Percentiles rank a stretch among this genome's conserved stretches.
Conservation (phyloP, 257 asterid genomes). For the Fraxinus cuspidata region DNA sequence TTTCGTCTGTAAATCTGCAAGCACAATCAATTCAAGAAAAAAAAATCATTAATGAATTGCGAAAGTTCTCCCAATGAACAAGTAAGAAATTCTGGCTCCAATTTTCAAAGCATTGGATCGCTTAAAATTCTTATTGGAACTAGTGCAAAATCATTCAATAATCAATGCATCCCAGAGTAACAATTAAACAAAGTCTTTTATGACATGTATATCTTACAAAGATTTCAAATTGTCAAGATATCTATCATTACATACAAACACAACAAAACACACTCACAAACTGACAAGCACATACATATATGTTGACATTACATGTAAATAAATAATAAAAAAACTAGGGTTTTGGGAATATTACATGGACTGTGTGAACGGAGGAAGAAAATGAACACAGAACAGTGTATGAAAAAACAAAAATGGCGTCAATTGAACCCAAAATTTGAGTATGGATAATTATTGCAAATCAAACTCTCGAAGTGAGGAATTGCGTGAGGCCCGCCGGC, state of each 20-base stretch:
- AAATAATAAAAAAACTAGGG: neutral
- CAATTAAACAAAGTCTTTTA: neutral
- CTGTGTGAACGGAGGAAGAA: neutral
- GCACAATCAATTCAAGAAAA: slow-evolving; percentile 4
- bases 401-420: too few species aligned
- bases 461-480: neutral
- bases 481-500: neutral
- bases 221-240: neutral
- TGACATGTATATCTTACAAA: neutral
- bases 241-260: neutral
- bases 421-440: neutral
- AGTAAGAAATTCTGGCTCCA: neutral
- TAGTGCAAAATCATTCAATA: slow-evolving; percentile 2
- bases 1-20: slow-evolving; percentile 15
- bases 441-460: neutral
- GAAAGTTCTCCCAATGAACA: neutral
- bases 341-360: neutral
- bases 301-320: neutral
- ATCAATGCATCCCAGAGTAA: neutral
- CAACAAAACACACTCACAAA: neutral
- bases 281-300: neutral
- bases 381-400: neutral
- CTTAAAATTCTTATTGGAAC: neutral
- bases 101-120: slow-evolving; percentile 21
- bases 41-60: neutral